These are phyloP conservation scores for Pythium aphanidermatum DNA, from an alignment of 352 stramenopile species.

Conservation along the genomic window DNA sequence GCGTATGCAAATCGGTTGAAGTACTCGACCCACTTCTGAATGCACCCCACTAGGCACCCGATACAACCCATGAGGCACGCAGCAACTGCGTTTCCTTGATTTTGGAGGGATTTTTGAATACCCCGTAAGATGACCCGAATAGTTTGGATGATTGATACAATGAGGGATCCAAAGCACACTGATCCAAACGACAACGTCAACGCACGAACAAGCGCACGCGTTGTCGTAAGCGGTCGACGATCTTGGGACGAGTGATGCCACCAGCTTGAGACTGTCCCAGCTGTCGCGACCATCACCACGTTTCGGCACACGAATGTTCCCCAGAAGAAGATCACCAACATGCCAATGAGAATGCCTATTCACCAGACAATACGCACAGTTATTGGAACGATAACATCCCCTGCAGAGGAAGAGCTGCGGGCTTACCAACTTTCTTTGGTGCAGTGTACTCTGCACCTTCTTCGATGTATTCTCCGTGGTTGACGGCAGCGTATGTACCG, in stretches of 20 bases:
- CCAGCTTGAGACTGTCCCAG: slow-evolving; percentile 84
- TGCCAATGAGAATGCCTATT: slow-evolving; percentile 58
- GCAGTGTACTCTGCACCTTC: slow-evolving; percentile 24
- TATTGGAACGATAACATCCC: too few species aligned
- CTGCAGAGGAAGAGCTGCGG: too few species aligned
- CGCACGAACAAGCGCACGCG: slow-evolving; percentile 40
- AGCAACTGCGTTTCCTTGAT: slow-evolving; percentile 49
- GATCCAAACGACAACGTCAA: slow-evolving; percentile 82
- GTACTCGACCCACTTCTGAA: slow-evolving; percentile 61
- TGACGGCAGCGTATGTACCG: slow-evolving; percentile 54
- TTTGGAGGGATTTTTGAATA: slow-evolving; percentile 30
- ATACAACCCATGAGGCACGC: slow-evolving; percentile 40
- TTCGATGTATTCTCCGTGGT: slow-evolving; percentile 44
- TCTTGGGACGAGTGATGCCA: slow-evolving; percentile 54
- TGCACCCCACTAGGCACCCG: slow-evolving; percentile 47
- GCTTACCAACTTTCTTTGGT: slow-evolving; percentile 27
- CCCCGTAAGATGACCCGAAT: slow-evolving; percentile 40
- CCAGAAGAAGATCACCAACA: slow-evolving; percentile 88
- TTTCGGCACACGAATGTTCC: slow-evolving; percentile 62
- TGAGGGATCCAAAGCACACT: slow-evolving; percentile 80
- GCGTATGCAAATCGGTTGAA: slow-evolving; percentile 76
- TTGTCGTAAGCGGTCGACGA: slow-evolving; percentile 29
- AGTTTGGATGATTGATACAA: slow-evolving; percentile 65
- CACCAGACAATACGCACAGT: slow-evolving; percentile 20
- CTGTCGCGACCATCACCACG: slow-evolving; percentile 75